A percentile compares a stretch with the other conserved stretches of the same genome.
Evolutionary conservation across 768 basidiomycete species (phyloP).

Genomic region (Hypsizygus marmoreus): DNA sequence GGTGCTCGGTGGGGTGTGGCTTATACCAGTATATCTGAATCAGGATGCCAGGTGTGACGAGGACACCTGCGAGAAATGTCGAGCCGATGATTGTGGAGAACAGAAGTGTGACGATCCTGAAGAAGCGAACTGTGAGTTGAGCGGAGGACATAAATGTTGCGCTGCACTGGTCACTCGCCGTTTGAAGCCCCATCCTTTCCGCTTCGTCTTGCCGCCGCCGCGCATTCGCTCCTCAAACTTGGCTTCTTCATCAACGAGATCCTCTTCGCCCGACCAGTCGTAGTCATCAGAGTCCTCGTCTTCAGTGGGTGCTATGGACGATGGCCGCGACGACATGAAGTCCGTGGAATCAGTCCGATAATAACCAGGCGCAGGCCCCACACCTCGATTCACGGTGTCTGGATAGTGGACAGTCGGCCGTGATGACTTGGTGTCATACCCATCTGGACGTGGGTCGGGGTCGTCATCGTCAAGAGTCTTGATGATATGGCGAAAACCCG

Average conservation of each 20-base stretch:
- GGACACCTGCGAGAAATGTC: conserved; percentile 58
- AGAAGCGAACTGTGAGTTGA: conserved; percentile 4
- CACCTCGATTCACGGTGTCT: conserved; percentile 36
- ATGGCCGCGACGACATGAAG: conserved; percentile 28
- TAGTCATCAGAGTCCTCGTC: conserved; percentile 65
- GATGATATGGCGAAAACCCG: conserved; percentile 19
- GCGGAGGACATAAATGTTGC: neutral
- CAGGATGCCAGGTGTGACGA: conserved; percentile 63
- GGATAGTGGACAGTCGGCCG: conserved; percentile 57
- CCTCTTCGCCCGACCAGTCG: conserved; percentile 81
- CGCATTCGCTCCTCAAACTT: conserved; percentile 64
- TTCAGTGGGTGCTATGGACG: conserved; percentile 54
- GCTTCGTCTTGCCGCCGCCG: conserved; percentile 46
- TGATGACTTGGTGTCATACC: conserved; percentile 18
- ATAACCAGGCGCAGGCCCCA: conserved; percentile 26
- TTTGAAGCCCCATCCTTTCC: conserved; percentile 51
- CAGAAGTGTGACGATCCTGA: conserved; percentile 58
- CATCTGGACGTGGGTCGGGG: conserved; percentile 17
- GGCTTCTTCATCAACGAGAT: conserved; percentile 69
- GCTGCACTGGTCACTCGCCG: conserved; percentile 38
- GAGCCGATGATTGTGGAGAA: conserved; percentile 79
- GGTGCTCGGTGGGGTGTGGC: conserved; percentile 53
- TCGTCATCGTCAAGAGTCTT: conserved; percentile 24
- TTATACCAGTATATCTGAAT: conserved; percentile 74
- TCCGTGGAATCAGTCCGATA: conserved; percentile 32